A percentile compares a stretch with the other conserved stretches of the same genome.
phyloP scores from a whole-genome alignment of 257 asterid genomes.

The Euphrasia confusa region DNA sequence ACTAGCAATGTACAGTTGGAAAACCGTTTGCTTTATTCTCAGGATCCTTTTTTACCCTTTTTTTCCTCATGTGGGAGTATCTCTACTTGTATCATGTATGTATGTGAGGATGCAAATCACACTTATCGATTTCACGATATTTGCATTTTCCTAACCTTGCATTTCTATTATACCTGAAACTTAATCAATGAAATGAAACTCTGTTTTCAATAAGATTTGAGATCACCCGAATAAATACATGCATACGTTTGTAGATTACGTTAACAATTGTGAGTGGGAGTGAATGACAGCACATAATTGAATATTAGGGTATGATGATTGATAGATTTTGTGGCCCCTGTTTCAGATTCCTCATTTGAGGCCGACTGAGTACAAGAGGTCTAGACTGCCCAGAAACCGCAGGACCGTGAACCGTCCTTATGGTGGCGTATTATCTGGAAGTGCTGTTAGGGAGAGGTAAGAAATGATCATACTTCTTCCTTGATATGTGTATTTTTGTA shows the following conservation, averaged over 20 bases:
- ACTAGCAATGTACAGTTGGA: no score
- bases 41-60: no score
- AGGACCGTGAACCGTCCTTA: conserved; percentile 73
- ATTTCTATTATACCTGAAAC: not conserved
- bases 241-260: conserved; percentile 4
- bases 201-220: not conserved
- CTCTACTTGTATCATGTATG: no score
- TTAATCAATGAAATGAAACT: not conserved
- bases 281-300: not conserved
- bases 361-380: conserved; percentile 76
- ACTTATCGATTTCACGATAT: not conserved
- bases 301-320: no score
- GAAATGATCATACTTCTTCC: not conserved
- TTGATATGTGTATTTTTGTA: not conserved
- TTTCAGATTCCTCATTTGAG: conserved; percentile 66
- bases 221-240: not conserved
- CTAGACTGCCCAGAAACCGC: conserved; percentile 61
- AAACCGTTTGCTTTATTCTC: no score
- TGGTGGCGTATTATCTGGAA: conserved; percentile 67
- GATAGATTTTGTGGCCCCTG: conserved; percentile 4
- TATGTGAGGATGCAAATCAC: not conserved
- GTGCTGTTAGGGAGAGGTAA: conserved; percentile 68
- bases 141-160: not conserved
- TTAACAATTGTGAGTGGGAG: not conserved
- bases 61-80: no score